Evolutionary conservation across 106 monocot species (phyloP).

Genomic region (Dioscorea alata): DNA sequence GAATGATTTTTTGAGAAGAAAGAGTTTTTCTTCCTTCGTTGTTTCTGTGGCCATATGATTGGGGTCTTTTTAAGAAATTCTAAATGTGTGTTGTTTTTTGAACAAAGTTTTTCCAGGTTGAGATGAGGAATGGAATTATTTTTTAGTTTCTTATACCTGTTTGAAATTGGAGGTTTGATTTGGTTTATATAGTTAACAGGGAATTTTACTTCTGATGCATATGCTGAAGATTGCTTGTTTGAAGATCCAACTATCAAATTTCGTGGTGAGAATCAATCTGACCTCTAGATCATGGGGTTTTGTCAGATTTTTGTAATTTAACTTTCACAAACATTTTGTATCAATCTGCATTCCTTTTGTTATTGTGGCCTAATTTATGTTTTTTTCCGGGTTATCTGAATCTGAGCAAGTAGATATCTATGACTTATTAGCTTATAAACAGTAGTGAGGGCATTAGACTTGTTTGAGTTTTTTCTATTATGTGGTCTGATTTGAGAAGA

Average conservation of each 20-base stretch:
- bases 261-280: constrained; percentile 30
- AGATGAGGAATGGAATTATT: background rate
- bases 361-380: background rate
- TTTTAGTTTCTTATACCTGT: background rate
- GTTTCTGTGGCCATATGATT: no score
- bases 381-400: background rate
- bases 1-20: no score
- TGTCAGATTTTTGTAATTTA: background rate
- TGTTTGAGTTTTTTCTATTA: no score
- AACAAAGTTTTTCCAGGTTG: background rate
- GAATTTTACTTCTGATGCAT: constrained; percentile 53
- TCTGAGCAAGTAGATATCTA: no score
- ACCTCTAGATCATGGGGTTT: background rate
- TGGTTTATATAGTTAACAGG: constrained; percentile 24
- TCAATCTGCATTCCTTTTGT: background rate
- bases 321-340: background rate
- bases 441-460: no score
- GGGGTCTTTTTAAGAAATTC: background rate
- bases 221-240: constrained; percentile 78
- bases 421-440: no score
- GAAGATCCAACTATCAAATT: constrained; percentile 89
- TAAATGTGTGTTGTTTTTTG: background rate
- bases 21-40: no score
- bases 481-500: no score
- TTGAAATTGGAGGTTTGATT: background rate